phyloP scores from a whole-genome alignment of 2,329 filamentous ascomycete species.

The Bipolaris bicolor region DNA sequence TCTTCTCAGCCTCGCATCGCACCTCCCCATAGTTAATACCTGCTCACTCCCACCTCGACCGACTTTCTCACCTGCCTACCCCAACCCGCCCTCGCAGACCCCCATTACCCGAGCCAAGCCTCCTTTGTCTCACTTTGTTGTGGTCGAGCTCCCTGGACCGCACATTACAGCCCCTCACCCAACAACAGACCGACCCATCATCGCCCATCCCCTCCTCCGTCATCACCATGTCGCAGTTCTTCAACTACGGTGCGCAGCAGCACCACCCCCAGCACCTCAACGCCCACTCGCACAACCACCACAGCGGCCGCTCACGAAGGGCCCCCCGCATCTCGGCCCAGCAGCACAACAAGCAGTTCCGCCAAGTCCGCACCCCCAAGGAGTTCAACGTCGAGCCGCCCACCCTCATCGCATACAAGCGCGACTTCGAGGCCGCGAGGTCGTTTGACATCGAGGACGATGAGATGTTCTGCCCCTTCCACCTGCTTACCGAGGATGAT shows the following conservation, averaged over 20 bases:
- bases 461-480: conserved; percentile 87
- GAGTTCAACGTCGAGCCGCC: conserved; percentile 78
- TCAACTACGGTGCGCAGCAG: conserved; percentile 56
- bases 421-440: conserved; percentile 85
- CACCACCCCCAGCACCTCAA: conserved; percentile 55
- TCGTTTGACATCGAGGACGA: conserved; percentile 97
- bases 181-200: conserved; percentile 24
- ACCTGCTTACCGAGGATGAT: conserved; percentile 90
- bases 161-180: conserved; percentile 26
- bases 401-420: conserved; percentile 77
- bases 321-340: conserved; percentile 79
- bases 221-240: conserved; percentile 55
- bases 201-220: conserved; percentile 20
- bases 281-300: conserved; percentile 74
- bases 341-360: conserved; percentile 89
- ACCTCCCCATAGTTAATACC: conserved; percentile 30
- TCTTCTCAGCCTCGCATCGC: conserved; percentile 34
- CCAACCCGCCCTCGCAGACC: conserved; percentile 9
- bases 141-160: conserved; percentile 22
- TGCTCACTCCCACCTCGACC: conserved; percentile 17
- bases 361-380: conserved; percentile 83
- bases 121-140: conserved; percentile 37
- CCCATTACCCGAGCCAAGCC: conserved; percentile 17
- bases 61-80: conserved; percentile 19
- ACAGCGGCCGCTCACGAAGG: conserved; percentile 83